phyloP scores from a whole-genome alignment of 1,139 yeast genomes.

The Hyphopichia wangnamkhiaoensis region DNA sequence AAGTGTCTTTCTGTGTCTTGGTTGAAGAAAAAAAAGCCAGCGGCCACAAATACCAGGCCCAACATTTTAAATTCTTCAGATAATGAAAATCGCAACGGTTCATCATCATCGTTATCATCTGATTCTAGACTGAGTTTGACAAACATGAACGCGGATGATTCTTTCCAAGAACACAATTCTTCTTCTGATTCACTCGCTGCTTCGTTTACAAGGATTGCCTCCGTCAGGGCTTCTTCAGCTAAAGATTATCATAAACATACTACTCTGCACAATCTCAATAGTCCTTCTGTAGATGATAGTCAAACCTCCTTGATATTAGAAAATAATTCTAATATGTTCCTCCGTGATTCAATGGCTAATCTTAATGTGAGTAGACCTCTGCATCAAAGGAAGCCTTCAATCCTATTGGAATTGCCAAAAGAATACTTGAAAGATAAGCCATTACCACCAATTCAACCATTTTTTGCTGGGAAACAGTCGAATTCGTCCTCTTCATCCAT shows the following conservation, averaged over 20 bases:
- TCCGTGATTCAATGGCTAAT: not conserved
- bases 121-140: conserved; percentile 7
- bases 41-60: conserved; percentile 1
- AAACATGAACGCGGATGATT: not conserved
- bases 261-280: conserved; percentile 27
- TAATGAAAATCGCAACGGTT: conserved; percentile 4
- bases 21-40: conserved; percentile 40
- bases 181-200: conserved; percentile 29
- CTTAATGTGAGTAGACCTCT: not conserved
- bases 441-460: conserved; percentile 8
- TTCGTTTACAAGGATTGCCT: conserved; percentile 35
- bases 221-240: conserved; percentile 37
- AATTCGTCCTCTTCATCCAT: conserved; percentile 17
- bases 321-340: conserved; percentile 1
- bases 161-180: conserved; percentile 5
- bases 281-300: conserved; percentile 1
- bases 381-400: conserved; percentile 11
- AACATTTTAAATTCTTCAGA: not conserved
- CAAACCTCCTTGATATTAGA: not conserved
- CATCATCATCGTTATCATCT: conserved; percentile 9
- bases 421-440: conserved; percentile 28
- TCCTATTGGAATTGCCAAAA: conserved; percentile 36
- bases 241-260: conserved; percentile 42
- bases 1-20: conserved; percentile 63
- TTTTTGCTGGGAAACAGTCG: conserved; percentile 2